phyloP scores from a whole-genome alignment of 805 yeast species.

The Maudiozyma barnettii region DNA sequence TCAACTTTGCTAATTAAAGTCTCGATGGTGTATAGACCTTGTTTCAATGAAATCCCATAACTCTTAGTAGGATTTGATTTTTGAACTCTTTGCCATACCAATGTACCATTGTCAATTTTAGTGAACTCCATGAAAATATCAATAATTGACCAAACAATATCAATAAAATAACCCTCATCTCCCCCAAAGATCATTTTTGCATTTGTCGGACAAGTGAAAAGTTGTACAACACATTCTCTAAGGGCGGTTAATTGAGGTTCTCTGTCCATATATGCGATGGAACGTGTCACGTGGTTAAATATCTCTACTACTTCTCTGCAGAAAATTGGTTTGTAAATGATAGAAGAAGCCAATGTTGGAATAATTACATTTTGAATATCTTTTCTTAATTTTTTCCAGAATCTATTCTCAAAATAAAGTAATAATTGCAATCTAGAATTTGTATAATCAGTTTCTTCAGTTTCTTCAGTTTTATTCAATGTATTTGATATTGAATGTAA shows the following conservation, averaged over 20 bases:
- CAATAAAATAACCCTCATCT: constrained; percentile 30
- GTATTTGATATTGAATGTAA: constrained; percentile 25
- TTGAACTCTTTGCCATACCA: constrained; percentile 29
- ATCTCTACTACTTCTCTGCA: constrained; percentile 46
- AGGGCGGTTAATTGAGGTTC: constrained; percentile 80
- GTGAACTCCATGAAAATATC: constrained; percentile 37
- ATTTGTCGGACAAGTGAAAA: constrained; percentile 82
- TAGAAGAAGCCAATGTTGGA: constrained; percentile 47
- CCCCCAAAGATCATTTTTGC: constrained; percentile 40
- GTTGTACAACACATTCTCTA: constrained; percentile 67
- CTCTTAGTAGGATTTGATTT: constrained; percentile 29
- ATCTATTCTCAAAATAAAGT: constrained; percentile 50
- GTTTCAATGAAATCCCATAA: constrained; percentile 27
- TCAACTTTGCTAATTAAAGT: constrained; percentile 29
- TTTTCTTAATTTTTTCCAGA: constrained; percentile 43
- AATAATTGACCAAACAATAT: constrained; percentile 40
- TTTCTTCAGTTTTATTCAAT: constrained; percentile 11
- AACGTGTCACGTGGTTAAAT: constrained; percentile 41
- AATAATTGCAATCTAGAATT: constrained; percentile 50
- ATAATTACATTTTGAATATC: constrained; percentile 40
- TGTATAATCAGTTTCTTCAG: constrained; percentile 11
- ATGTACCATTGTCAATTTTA: constrained; percentile 28
- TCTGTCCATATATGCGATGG: constrained; percentile 56
- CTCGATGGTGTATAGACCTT: constrained; percentile 29
- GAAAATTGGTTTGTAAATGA: constrained; percentile 38